Base-by-base conservation (phyloP, 1,139 yeast species). In the Magnusiomyces suaveolens region DNA sequence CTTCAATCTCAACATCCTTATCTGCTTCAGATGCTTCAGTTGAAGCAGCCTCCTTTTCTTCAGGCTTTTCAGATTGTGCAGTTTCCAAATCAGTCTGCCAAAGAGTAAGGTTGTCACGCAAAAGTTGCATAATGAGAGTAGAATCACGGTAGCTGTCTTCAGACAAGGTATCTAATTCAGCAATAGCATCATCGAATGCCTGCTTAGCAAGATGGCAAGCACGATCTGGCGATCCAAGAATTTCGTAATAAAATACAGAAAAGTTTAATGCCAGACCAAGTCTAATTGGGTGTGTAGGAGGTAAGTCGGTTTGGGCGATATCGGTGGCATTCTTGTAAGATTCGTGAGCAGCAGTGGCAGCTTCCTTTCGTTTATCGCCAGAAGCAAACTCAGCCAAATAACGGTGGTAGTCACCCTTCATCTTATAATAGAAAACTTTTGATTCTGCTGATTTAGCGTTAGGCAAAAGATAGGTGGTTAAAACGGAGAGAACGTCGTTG, bases 361-460 rank as follows among this genome's bases (percentile, higher is more conserved):
- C 95, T 62, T 80, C 89, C 72, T 88, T 87, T 71, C 97, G 87
- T 76, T 87, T 87, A 65, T 88, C 96, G 63, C 88, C 82, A 64
- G 82, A 79, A 60, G 97, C 94, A 69, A 92, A 92, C 77, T 92
- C 98, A 61, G 97, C 97, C 75, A 92, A 81, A 75, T 92, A 92
- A 77, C 98, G 95, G 80, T 90, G 96, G 80, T 92, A 92, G 74
- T 92, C 98, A 78, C 97, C 98, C 80, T 92, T 90, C 97, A 92
- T 92, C 83, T 92, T 92, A 78, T 87, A 89, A 81, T 92, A 92
- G 75, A 92, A 92, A 58, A 92, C 97, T 80, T 90, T 89, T 52
- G 96, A 88, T 76, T 92, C 98, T 67, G 97, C 97, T 60, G 96
- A 82, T 72, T 86, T 88, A 62, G 97, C 97, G 59, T 92, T 53